Base-by-base conservation (phyloP, 2,329 filamentous ascomycete genomes). In the Aspergillus latus region DNA sequence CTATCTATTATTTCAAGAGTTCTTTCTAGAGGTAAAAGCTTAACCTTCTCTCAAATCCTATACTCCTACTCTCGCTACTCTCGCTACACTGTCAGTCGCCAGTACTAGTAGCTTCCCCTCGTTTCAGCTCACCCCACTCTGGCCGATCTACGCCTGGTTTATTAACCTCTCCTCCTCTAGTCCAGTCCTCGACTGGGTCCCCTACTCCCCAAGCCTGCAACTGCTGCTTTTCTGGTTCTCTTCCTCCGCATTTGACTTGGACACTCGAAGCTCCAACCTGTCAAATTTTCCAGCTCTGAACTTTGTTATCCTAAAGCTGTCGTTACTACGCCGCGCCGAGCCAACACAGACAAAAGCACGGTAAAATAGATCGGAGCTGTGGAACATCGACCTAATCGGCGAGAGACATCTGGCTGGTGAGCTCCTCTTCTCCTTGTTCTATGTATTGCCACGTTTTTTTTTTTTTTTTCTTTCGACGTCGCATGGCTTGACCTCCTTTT, bases 111-210 rank as follows among this genome's bases (percentile, higher is more conserved):
- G 34, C 30, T 45, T 53, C 37, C 44, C 44, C 44, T 49, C 45
- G 45, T 58, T 58, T 55, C 61, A 49, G 49, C 37, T 54, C 52
- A 57, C 59, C 56, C 54, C 59, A 58, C 58, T 59, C 47, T 54
- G 36, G 53, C 57, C 51, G 59, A 59, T 63, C 62, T 54, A 56
- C 60, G 47, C 57, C 58, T 54, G 59, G 50, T 54, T 61, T 62
- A 64, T 62, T 62, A 62, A 59, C 21, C 21, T 21, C 21, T 21
- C 21, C 21, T 21, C 57, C 59, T 57, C 46, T 45, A 47, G 40
- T 48, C 47, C 53, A 49, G 49, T 59, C 40, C 32, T 54, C 47
- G 42, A 46, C 44, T 48, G 49, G 49, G 26, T 45, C 42, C 30
- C 43, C 43, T 11, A 45, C 15, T 54, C 52, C 48, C 40, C 29